Evolutionary conservation across 2,329 filamentous ascomycete species (phyloP).

Genomic region (Nigrospora osmanthi): DNA sequence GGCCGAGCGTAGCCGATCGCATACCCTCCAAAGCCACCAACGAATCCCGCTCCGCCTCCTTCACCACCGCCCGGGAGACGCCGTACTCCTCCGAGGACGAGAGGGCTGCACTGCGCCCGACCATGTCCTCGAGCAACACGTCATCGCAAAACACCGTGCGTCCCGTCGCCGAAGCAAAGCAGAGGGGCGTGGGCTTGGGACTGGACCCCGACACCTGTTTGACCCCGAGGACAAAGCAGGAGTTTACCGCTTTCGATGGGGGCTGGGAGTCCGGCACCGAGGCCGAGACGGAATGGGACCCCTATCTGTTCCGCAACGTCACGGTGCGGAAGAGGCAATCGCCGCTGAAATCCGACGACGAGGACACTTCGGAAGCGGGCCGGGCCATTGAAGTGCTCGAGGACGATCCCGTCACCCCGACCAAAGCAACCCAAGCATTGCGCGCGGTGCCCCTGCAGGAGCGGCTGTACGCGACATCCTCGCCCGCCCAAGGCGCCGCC

Average conservation of each 20-base stretch:
- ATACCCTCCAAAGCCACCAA: conserved; percentile 42
- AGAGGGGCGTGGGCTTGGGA: conserved; percentile 33
- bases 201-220: conserved; percentile 32
- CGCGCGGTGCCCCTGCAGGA: conserved; percentile 39
- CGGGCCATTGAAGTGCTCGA: conserved; percentile 31
- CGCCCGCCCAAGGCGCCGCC: conserved; percentile 19
- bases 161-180: conserved; percentile 20
- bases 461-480: conserved; percentile 27
- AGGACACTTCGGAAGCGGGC: conserved; percentile 10
- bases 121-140: conserved; percentile 28
- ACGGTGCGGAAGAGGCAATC: conserved; percentile 39
- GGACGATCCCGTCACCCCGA: conserved; percentile 38
- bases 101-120: conserved; percentile 31
- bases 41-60: conserved; percentile 61
- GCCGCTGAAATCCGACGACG: conserved; percentile 16
- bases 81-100: conserved; percentile 52
- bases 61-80: conserved; percentile 62
- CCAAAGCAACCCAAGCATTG: conserved; percentile 42
- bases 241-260: conserved; percentile 50
- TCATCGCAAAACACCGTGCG: conserved; percentile 35
- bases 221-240: conserved; percentile 34
- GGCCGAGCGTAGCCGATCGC: conserved; percentile 40
- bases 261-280: conserved; percentile 44
- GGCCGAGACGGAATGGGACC: conserved; percentile 47
- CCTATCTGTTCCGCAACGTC: conserved; percentile 45